Evolutionary conservation across 306 rosid genomes (phyloP).

Genomic region (Ormosia semicastrata): DNA sequence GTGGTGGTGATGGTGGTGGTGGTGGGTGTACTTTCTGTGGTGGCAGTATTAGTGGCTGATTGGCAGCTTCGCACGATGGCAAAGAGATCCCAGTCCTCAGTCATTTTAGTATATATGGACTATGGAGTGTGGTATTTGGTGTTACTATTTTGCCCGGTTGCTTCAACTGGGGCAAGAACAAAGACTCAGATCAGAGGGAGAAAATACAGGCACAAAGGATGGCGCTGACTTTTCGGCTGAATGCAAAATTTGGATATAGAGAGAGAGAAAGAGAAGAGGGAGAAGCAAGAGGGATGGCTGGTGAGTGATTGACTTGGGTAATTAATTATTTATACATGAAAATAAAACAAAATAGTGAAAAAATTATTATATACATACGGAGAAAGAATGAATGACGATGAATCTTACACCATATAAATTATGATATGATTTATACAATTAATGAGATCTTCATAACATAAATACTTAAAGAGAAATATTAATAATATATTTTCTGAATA

Average conservation of each 20-base stretch:
- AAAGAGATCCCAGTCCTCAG: constrained; percentile 73
- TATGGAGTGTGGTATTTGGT: not conserved
- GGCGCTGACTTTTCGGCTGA: constrained; percentile 61
- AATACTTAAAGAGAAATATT: too few relatives aligned
- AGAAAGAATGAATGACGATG: too few relatives aligned
- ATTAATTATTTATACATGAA: constrained; percentile 48
- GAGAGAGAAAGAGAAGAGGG: constrained; percentile 13
- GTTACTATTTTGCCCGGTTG: not conserved
- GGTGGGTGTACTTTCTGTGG: not conserved
- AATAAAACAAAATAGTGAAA: too few relatives aligned
- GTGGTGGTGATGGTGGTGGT: not conserved
- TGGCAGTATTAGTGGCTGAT: constrained; percentile 16
- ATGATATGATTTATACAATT: too few relatives aligned
- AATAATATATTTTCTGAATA: too few relatives aligned
- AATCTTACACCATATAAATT: too few relatives aligned
- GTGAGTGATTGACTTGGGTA: constrained; percentile 44
- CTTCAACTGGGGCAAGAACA: not conserved
- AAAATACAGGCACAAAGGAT: constrained; percentile 32
- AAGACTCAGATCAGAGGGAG: constrained; percentile 15
- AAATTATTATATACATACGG: too few relatives aligned
- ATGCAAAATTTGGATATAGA: not conserved
- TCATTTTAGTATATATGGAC: constrained; percentile 9
- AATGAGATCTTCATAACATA: too few relatives aligned
- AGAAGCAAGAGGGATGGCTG: constrained; percentile 39
- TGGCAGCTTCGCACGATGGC: constrained; percentile 74